Evolutionary conservation across 345 rosid genomes (phyloP).

Genomic region (Triadica sebifera): DNA sequence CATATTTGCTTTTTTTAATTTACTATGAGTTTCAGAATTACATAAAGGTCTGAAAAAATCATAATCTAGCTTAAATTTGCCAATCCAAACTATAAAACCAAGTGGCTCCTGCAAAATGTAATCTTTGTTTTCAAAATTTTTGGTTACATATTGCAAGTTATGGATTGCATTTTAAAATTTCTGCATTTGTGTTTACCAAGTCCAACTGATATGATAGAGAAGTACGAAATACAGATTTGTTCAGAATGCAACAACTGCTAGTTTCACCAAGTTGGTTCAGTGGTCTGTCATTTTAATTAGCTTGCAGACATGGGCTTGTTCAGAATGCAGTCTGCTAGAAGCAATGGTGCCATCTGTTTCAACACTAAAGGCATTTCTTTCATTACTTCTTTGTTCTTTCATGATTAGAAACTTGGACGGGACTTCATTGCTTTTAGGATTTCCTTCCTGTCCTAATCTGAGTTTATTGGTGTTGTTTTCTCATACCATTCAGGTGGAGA

Average conservation of each 20-base stretch:
- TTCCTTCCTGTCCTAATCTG: not conserved
- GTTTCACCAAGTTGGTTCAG: not conserved
- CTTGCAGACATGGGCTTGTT: not conserved
- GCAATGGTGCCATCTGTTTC: not conserved
- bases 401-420: not conserved
- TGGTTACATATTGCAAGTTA: not conserved
- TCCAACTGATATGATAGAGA: not conserved
- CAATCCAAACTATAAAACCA: not conserved
- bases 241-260: not conserved
- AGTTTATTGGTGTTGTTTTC: slow-evolving; percentile 10
- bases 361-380: not conserved
- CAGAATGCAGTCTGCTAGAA: not conserved
- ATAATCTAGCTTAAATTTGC: not conserved
- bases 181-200: not conserved
- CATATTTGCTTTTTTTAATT: not conserved
- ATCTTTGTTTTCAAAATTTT: too few species aligned
- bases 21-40: not conserved
- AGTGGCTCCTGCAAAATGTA: not conserved
- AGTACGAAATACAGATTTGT: not conserved
- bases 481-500: slow-evolving; percentile 69
- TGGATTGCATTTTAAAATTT: not conserved
- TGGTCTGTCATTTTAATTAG: not conserved
- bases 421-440: not conserved
- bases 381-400: not conserved
- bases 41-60: not conserved